Evolutionary conservation across 1,284 basidiomycete species (phyloP).

Genomic region (Sporisorium exsertum): DNA sequence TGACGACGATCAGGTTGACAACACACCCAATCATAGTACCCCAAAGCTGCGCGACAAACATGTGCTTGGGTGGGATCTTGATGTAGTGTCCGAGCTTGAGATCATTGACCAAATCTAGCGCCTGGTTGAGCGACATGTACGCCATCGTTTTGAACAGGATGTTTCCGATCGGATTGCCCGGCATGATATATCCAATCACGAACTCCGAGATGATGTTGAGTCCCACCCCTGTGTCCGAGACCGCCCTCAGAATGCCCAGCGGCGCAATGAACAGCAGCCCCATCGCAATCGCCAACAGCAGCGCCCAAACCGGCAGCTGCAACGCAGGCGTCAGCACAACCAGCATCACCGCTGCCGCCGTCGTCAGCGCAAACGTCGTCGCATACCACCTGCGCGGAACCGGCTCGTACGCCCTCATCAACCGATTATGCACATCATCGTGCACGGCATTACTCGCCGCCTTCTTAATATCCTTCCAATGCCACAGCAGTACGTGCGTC

Average conservation of each 20-base stretch:
- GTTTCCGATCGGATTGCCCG: slow-evolving; percentile 72
- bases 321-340: slow-evolving; percentile 71
- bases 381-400: slow-evolving; percentile 68
- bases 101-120: slow-evolving; percentile 70
- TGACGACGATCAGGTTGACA: slow-evolving; percentile 70
- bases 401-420: slow-evolving; percentile 65
- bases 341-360: slow-evolving; percentile 69
- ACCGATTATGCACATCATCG: slow-evolving; percentile 67
- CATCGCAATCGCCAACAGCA: slow-evolving; percentile 71
- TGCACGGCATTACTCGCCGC: slow-evolving; percentile 69
- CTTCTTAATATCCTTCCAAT: slow-evolving; percentile 71
- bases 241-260: slow-evolving; percentile 72
- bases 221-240: slow-evolving; percentile 72
- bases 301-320: slow-evolving; percentile 72
- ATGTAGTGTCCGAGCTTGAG: slow-evolving; percentile 71
- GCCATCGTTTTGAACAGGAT: slow-evolving; percentile 70
- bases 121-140: slow-evolving; percentile 71
- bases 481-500: slow-evolving; percentile 73
- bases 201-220: slow-evolving; percentile 72
- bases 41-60: slow-evolving; percentile 72
- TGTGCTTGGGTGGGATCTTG: slow-evolving; percentile 70
- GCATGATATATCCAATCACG: slow-evolving; percentile 71
- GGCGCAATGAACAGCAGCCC: slow-evolving; percentile 70
- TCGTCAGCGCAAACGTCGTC: slow-evolving; percentile 58
- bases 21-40: slow-evolving; percentile 72